phyloP scores from a whole-genome alignment of 768 basidiomycete species.

The Russula compacta region DNA sequence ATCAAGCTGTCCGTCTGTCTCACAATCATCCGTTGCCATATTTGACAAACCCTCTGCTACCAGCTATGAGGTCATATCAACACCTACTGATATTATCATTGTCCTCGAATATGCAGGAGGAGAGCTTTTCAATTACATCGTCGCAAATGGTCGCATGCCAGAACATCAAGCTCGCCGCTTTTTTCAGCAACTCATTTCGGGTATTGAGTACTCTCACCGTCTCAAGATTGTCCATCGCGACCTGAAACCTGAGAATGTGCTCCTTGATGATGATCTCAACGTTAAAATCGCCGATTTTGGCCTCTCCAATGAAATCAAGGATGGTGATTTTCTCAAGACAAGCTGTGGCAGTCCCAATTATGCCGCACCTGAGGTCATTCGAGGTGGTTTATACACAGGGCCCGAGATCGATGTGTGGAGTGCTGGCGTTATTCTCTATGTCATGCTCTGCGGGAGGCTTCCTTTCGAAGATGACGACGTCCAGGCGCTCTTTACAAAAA shows the following conservation, averaged over 20 bases:
- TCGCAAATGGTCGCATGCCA: constrained; percentile 83
- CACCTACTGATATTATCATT: constrained; percentile 93
- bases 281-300: constrained; percentile 99
- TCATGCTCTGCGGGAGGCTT: constrained; percentile 90
- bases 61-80: constrained; percentile 86
- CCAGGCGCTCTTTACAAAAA: constrained; percentile 86
- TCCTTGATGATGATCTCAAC: constrained; percentile 75
- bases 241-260: constrained; percentile 93
- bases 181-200: constrained; percentile 98
- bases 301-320: constrained; percentile 89
- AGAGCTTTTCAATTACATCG: constrained; percentile 98
- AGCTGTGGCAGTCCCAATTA: constrained; percentile 99
- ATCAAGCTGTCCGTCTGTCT: constrained; percentile 75
- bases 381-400: constrained; percentile 90
- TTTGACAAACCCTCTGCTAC: background rate
- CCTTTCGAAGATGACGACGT: constrained; percentile 99
- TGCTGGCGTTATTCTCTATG: constrained; percentile 97
- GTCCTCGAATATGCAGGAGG: constrained; percentile 95
- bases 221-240: constrained; percentile 98
- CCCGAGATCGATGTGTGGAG: constrained; percentile 99
- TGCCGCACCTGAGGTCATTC: constrained; percentile 96
- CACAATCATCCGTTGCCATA: constrained; percentile 9
- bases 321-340: constrained; percentile 94
- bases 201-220: constrained; percentile 93
- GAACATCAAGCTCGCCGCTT: constrained; percentile 84